Conservation (phyloP, 2,329 filamentous ascomycete species). For the Botrytis cinerea region DNA sequence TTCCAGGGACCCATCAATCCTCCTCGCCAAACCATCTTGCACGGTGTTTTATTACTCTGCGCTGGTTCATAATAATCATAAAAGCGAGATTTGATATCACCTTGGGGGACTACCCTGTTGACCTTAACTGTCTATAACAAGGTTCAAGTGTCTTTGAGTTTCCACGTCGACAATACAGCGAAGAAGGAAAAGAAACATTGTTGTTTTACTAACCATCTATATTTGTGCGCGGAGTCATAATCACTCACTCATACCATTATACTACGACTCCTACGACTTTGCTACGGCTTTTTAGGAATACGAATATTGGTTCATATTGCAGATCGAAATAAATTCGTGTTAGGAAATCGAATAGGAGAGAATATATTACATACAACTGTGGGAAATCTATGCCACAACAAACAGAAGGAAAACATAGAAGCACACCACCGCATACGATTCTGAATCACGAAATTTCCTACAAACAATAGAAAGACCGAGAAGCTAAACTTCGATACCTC, state of each 20-base stretch:
- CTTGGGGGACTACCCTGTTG: background rate
- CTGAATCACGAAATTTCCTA: background rate
- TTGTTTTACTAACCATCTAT: slow-evolving; percentile 1
- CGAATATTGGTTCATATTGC: slow-evolving; percentile 20
- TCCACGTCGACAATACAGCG: slow-evolving; percentile 15
- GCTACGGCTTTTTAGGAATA: slow-evolving; percentile 3
- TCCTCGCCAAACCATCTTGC: slow-evolving; percentile 18
- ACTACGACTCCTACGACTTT: background rate
- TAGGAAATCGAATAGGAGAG: slow-evolving; percentile 18
- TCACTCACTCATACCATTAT: background rate
- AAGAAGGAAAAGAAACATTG: background rate
- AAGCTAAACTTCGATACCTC: slow-evolving; percentile 24
- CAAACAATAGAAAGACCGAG: slow-evolving; percentile 1
- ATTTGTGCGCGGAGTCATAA: slow-evolving; percentile 4
- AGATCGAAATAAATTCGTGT: slow-evolving; percentile 1
- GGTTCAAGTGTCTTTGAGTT: slow-evolving; percentile 17
- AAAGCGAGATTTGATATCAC: slow-evolving; percentile 10
- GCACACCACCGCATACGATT: background rate
- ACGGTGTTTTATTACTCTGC: slow-evolving; percentile 1
- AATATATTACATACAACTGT: background rate
- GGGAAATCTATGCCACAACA: background rate
- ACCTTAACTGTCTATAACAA: slow-evolving; percentile 8
- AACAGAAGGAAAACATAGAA: background rate
- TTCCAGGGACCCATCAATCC: slow-evolving; percentile 8
- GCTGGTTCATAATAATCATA: slow-evolving; percentile 18